Base-by-base conservation (phyloP, 208 protist genomes). In the Acanthamoeba healyi region DNA sequence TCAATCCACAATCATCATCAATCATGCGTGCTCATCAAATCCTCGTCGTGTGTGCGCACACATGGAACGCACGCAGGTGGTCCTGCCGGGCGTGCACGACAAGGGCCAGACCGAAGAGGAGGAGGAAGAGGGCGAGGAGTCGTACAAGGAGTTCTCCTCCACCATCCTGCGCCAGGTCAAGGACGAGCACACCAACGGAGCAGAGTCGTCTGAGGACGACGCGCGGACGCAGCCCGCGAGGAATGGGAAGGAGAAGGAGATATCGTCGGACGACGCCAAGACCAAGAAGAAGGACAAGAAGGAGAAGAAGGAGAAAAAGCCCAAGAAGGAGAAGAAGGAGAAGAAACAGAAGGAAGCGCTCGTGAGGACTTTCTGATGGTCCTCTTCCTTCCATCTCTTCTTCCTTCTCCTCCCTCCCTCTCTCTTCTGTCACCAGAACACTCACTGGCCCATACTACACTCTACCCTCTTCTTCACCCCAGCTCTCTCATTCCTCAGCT, bases 201-300 rank as follows among this genome's bases (percentile, higher is more conserved):
- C 17, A n/a, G 17, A 10, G 1, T 46, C 32, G 24, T 61, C 77
- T 4, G 19, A 22, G 67, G 38, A 79, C 9, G 67, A 36, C 32
- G 38, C 22, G 17, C 10, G 34, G 17, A 22, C 26, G 67, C 32
- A 22, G 4, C 29, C 58, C 22, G 58, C 58, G 77, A 22, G 77
- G 12, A n/a, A 88, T 14, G 82, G 46, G 17, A 89, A 89, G 82
- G 82, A 89, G 19, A 89, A 67, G 36, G 49, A 65, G 38, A 26
- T 44, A 26, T 58, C 56, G 34, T 70, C 46, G 19, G 82, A 63
- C 19, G 56, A 63, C 19, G 38, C n/a, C 22, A 89, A 58, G 56
- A 40, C 2, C 82, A 58, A 89, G 46, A 89, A 89, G 82, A 89
- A 65, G 82, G 51, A 89, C 14, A 67, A 89, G 51, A 65, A 56